Conservation (phyloP, 768 basidiomycete genomes). For the Tremella mesenterica region DNA sequence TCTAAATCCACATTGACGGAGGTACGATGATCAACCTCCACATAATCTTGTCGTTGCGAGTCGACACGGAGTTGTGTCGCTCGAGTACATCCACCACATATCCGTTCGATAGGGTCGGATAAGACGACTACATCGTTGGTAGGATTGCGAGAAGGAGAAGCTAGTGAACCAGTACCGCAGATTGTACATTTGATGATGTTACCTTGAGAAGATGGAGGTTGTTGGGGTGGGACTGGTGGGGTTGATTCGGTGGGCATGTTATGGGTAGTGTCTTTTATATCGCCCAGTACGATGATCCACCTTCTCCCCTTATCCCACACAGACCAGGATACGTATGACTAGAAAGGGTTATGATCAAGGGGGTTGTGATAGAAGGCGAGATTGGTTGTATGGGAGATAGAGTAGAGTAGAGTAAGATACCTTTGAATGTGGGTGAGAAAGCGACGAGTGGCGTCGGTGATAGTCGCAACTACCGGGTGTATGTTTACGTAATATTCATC, state of each 20-base stretch:
- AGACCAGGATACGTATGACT: too few species aligned
- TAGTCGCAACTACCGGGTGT: too few species aligned
- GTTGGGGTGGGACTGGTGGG: conserved; percentile 6
- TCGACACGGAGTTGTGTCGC: background rate
- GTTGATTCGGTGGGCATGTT: conserved; percentile 37
- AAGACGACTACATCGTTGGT: conserved; percentile 15
- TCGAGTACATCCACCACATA: conserved; percentile 25
- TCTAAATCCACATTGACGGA: background rate
- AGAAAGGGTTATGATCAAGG: too few species aligned
- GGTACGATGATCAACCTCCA: conserved; percentile 2
- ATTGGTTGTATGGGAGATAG: too few species aligned
- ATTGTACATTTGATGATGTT: conserved; percentile 27
- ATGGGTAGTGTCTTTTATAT: too few species aligned
- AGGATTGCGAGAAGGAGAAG: conserved; percentile 1
- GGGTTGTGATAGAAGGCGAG: too few species aligned
- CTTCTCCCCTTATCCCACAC: too few species aligned
- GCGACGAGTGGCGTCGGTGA: too few species aligned
- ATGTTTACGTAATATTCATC: too few species aligned
- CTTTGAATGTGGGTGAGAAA: too few species aligned
- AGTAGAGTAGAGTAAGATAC: too few species aligned
- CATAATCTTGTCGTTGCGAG: background rate
- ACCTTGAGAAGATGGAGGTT: conserved; percentile 3
- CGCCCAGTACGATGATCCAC: too few species aligned
- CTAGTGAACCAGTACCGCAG: conserved; percentile 23
- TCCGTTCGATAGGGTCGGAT: conserved; percentile 23